Base-by-base conservation (phyloP, 768 basidiomycete genomes). In the Calocybe gangraenosa region DNA sequence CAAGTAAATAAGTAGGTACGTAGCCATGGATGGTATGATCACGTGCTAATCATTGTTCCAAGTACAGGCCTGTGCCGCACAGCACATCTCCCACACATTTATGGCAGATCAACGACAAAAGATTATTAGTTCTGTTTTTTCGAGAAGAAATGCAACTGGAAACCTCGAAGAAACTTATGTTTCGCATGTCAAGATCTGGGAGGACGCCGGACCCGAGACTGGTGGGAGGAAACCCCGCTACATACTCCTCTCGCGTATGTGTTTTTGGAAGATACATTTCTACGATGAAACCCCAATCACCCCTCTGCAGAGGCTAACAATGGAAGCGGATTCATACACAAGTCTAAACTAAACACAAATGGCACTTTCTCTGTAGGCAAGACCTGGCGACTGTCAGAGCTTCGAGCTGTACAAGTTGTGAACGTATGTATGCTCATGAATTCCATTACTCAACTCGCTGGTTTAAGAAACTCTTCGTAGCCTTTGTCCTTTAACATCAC, bases 331-430 rank as follows among this genome's bases (percentile, higher is more conserved):
- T 81, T 83, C 62, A 78, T 99, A 15, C 94, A 99, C 77, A 99
- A 99, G 67, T 92, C 94, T 1, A 98, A 98, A 68, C 70, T 91
- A 52, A 98, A 99, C 61, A 83, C 85, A 34, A 98, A 97, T 59
- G 86, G 89, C 25, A 79, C 91, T 0, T 98, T 95, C 65, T 96
- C 92, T 7, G 91, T 98, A 38, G 96, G 96, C 5, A 99, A 99
- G 71, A 92, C 95, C 1, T 99, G 96, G 96, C 76, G 71, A 48
- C 66, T 98, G 39, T 63, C 79, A 33, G 94, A 97, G 64, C 73
- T 98, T 55, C 78, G 87, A 50, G 81, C 69, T 31, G 61, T 99
- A 36, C 84, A 94, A 52, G 84, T 95, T 37, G 48, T 77, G 28
- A 76, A 74, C 59, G 93, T 95, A 62, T 58, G 83, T 70, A 20